Conservation (phyloP, 1,139 yeast species). For the Yarrowia galli region DNA sequence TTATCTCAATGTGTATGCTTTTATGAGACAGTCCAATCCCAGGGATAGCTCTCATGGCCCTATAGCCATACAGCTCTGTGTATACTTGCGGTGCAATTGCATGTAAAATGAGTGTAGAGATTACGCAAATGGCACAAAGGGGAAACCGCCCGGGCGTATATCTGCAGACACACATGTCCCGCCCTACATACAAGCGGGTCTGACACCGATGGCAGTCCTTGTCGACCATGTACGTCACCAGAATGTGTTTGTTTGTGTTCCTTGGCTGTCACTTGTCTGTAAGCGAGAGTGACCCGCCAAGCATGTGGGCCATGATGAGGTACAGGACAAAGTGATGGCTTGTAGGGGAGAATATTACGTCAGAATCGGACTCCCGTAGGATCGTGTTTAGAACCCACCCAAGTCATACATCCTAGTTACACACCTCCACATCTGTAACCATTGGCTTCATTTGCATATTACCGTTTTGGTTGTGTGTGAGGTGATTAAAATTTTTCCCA, state of each 20-base stretch:
- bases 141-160: too few species aligned
- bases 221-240: conserved; percentile 6
- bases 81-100: background rate
- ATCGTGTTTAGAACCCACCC: too few species aligned
- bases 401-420: too few species aligned
- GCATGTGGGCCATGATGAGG: conserved; percentile 4
- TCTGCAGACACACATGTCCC: background rate
- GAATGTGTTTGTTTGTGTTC: conserved; percentile 1
- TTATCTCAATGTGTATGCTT: background rate
- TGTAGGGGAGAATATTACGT: too few species aligned
- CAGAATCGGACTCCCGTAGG: too few species aligned
- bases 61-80: background rate
- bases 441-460: conserved; percentile 22
- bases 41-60: background rate
- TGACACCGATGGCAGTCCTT: background rate
- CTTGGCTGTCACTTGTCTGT: conserved; percentile 13
- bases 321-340: background rate
- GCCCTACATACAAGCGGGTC: conserved; percentile 1
- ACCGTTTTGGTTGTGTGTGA: conserved; percentile 18
- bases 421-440: background rate
- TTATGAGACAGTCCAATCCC: background rate
- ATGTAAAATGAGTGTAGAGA: background rate
- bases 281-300: background rate
- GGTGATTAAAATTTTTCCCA: conserved; percentile 26
- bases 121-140: too few species aligned